These are phyloP conservation scores for Sphaerobolus stellatus DNA, from an alignment of 1,284 basidiomycete genomes.

Conservation along the genomic window DNA sequence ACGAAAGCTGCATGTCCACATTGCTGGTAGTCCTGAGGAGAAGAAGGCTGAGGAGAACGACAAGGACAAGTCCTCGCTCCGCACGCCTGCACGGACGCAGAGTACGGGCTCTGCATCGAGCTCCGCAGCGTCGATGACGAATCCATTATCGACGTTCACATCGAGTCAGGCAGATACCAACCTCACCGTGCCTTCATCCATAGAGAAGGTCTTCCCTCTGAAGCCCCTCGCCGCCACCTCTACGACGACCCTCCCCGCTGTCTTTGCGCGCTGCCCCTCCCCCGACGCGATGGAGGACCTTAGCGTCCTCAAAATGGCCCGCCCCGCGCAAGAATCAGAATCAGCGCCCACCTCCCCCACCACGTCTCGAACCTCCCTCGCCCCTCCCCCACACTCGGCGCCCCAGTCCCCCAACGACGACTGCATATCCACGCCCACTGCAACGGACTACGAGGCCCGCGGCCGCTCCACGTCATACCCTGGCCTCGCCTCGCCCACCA, in stretches of 20 bases:
- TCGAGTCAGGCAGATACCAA: conserved; percentile 10
- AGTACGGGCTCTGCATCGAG: background rate
- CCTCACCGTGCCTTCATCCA: conserved; percentile 15
- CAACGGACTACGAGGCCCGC: conserved; percentile 3
- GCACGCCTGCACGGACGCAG: background rate
- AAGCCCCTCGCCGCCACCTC: conserved; percentile 27
- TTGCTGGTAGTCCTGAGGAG: background rate
- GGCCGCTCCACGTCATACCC: conserved; percentile 1
- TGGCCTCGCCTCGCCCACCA: background rate
- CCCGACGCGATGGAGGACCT: conserved; percentile 46
- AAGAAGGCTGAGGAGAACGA: background rate
- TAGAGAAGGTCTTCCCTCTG: background rate
- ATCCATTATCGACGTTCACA: conserved; percentile 9
- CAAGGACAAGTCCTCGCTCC: too few relatives aligned
- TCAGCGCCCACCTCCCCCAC: conserved; percentile 36
- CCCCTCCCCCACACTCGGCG: too few relatives aligned
- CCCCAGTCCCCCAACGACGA: too few relatives aligned
- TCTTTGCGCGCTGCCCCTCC: conserved; percentile 24
- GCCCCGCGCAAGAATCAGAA: conserved; percentile 69
- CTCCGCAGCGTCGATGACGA: background rate
- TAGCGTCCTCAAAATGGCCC: conserved; percentile 66
- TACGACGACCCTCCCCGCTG: conserved; percentile 35
- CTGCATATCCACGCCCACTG: background rate
- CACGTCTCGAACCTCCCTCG: background rate
- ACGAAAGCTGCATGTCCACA: conserved; percentile 4